Conservation (phyloP, 257 asterid genomes). For the Solanum dulcamara region DNA sequence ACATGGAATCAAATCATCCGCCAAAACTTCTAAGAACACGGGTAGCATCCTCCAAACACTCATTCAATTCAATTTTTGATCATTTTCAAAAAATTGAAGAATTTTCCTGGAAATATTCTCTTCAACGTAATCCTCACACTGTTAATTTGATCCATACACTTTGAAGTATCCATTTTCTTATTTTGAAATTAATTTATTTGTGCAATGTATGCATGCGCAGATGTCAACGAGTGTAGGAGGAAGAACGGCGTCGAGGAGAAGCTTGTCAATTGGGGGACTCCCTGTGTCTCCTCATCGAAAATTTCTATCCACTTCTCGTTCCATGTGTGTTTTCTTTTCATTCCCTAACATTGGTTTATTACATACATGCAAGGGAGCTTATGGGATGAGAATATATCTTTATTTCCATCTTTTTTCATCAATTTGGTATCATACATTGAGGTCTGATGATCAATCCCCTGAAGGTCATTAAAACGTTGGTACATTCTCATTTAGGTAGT, state of each 20-base stretch:
- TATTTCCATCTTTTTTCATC: background rate
- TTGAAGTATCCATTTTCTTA: background rate
- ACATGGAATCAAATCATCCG: background rate
- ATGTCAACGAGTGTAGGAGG: slow-evolving; percentile 3
- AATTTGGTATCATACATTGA: background rate
- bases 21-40: background rate
- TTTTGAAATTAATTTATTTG: background rate
- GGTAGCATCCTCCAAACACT: background rate
- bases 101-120: background rate
- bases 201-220: background rate
- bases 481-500: background rate
- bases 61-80: background rate
- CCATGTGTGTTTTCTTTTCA: background rate
- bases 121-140: background rate
- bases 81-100: background rate
- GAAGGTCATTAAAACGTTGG: background rate
- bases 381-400: background rate
- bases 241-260: slow-evolving; percentile 1
- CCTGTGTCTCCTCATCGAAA: background rate
- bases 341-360: background rate
- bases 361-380: background rate
- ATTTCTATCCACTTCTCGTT: background rate
- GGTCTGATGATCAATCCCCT: background rate
- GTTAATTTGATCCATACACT: background rate
- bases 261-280: background rate